phyloP scores from a whole-genome alignment of 176 grass and related monocot genomes.

The Juncus effusus region DNA sequence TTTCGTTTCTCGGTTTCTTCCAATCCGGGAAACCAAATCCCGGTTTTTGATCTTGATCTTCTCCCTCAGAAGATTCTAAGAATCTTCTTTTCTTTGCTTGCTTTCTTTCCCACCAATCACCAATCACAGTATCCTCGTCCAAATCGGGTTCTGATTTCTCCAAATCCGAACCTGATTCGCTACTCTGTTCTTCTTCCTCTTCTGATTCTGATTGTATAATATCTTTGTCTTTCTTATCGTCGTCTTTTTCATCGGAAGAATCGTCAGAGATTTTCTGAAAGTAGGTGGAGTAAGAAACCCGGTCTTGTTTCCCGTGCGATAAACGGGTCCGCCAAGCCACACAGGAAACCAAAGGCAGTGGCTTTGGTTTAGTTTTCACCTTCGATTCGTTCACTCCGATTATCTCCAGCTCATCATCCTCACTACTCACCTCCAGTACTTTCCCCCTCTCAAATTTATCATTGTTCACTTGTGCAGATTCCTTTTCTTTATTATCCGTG shows the following conservation, averaged over 20 bases:
- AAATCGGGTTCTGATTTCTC: conserved; percentile 35
- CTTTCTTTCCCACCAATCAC: conserved; percentile 5
- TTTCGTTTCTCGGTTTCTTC: conserved; percentile 38
- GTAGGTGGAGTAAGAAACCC: conserved; percentile 61
- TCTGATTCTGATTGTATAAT: conserved; percentile 46
- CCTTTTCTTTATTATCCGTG: conserved; percentile 34
- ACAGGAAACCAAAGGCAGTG: conserved; percentile 37
- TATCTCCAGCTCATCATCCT: conserved; percentile 39
- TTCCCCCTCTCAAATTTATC: conserved; percentile 27
- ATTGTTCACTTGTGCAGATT: conserved; percentile 29
- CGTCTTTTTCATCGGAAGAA: conserved; percentile 46
- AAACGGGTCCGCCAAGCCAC: conserved; percentile 73
- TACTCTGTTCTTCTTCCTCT: conserved; percentile 40
- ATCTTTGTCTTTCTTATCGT: conserved; percentile 34
- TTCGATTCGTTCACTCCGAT: conserved; percentile 30
- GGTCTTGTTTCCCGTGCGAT: conserved; percentile 42
- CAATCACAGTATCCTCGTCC: conserved; percentile 34
- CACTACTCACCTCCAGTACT: conserved; percentile 44
- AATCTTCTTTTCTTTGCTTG: conserved; percentile 14
- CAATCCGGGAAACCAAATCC: conserved; percentile 30
- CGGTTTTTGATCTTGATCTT: conserved; percentile 26
- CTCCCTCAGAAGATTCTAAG: conserved; percentile 15
- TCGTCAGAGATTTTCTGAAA: conserved; percentile 68
- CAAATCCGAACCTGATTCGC: conserved; percentile 15
- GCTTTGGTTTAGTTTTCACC: conserved; percentile 10